These are phyloP conservation scores for Corchorus capsularis DNA, from an alignment of 345 rosid genomes.

Conservation along the genomic window DNA sequence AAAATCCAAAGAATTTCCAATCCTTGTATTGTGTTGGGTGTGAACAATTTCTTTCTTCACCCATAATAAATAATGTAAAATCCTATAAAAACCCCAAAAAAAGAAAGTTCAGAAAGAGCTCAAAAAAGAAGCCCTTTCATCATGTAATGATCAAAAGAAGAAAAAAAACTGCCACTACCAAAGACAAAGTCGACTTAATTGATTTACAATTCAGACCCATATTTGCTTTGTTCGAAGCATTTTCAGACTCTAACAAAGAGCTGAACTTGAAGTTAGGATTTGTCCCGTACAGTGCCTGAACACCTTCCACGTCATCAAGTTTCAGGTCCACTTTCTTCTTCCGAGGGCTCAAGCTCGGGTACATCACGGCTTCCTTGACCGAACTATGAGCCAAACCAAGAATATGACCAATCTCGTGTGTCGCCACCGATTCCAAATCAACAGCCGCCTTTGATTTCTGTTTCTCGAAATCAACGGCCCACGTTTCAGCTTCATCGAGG, in stretches of 20 bases:
- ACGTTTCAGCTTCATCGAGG: constrained; percentile 76
- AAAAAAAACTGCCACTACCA: constrained; percentile 34
- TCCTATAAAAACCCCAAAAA: not conserved
- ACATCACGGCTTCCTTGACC: constrained; percentile 86
- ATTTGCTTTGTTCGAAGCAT: constrained; percentile 44
- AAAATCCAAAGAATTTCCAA: constrained; percentile 3
- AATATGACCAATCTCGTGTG: constrained; percentile 92
- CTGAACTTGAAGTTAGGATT: constrained; percentile 71
- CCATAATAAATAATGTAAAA: not conserved
- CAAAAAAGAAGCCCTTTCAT: constrained; percentile 1
- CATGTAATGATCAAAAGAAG: constrained; percentile 20
- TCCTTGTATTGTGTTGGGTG: not conserved
- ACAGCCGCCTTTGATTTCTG: constrained; percentile 60
- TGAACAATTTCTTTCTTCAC: constrained; percentile 5
- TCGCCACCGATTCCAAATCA: constrained; percentile 93
- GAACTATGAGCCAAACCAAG: constrained; percentile 84
- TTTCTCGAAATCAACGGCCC: constrained; percentile 62
- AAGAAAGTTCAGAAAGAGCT: not conserved
- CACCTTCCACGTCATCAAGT: constrained; percentile 85
- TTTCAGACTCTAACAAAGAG: constrained; percentile 57
- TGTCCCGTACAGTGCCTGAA: constrained; percentile 69
- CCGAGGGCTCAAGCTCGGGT: constrained; percentile 75
- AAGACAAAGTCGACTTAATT: constrained; percentile 35
- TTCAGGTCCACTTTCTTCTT: constrained; percentile 62
- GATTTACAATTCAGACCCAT: constrained; percentile 16